Percentiles rank a stretch among this genome's conserved stretches.
These are phyloP conservation scores for Candida boleticola DNA, from an alignment of 805 yeast species.

Conservation along the genomic window DNA sequence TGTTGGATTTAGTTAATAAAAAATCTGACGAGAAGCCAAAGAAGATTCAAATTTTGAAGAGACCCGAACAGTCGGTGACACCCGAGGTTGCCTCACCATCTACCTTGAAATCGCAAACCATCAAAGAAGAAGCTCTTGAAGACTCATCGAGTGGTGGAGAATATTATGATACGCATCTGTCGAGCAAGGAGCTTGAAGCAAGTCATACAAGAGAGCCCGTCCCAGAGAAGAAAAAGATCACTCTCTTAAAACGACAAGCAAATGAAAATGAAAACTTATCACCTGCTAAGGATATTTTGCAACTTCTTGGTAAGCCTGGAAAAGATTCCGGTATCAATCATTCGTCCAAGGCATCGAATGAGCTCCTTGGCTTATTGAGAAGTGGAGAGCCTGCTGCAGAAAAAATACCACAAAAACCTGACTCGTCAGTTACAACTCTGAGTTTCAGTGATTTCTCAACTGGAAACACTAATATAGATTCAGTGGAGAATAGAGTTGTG, in stretches of 20 bases:
- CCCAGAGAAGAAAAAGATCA: conserved; percentile 23
- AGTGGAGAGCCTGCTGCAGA: neutral
- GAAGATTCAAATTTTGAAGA: conserved; percentile 2
- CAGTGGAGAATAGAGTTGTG: too few species aligned
- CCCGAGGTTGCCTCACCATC: neutral
- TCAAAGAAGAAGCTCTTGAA: neutral
- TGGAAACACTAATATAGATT: too few species aligned
- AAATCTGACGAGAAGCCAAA: conserved; percentile 1
- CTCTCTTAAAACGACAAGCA: conserved; percentile 25
- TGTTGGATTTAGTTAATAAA: conserved; percentile 27
- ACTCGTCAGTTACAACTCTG: too few species aligned
- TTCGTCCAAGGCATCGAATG: conserved; percentile 12
- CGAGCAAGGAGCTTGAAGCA: conserved; percentile 27
- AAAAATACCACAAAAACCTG: too few species aligned
- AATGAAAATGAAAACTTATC: conserved; percentile 6
- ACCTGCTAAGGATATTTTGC: conserved; percentile 4
- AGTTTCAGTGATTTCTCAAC: neutral
- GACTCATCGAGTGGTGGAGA: neutral
- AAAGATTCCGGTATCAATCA: neutral
- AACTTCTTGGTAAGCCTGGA: conserved; percentile 1
- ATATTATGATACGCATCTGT: conserved; percentile 10
- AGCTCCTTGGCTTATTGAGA: conserved; percentile 15
- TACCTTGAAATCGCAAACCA: neutral
- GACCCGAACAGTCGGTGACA: conserved; percentile 1
- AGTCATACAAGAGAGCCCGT: conserved; percentile 11